A percentile compares a stretch with the other conserved stretches of the same genome.
Conservation (phyloP, 345 rosid species). For the Pugionium dolabratum region DNA sequence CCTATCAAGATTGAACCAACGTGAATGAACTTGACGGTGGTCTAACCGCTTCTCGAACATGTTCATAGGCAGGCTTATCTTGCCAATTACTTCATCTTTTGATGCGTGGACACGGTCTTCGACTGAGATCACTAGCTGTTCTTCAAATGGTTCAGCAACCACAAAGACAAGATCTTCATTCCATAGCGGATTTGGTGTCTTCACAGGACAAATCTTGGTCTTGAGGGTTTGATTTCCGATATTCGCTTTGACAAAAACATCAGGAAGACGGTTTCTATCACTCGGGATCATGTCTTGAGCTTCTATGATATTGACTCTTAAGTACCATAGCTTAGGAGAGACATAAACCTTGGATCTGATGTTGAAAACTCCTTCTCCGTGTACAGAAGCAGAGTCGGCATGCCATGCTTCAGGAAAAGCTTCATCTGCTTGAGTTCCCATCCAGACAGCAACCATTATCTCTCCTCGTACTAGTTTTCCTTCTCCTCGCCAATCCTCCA, state of each 20-base stretch:
- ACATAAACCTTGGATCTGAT: conserved; percentile 76
- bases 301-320: conserved; percentile 80
- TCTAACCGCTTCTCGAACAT: conserved; percentile 77
- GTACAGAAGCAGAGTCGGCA: conserved; percentile 64
- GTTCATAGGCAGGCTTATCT: conserved; percentile 54
- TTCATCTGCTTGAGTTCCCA: conserved; percentile 96
- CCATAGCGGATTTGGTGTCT: conserved; percentile 64
- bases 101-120: conserved; percentile 69
- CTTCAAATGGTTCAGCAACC: conserved; percentile 93
- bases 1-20: conserved; percentile 87
- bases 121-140: conserved; percentile 61
- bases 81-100: conserved; percentile 71
- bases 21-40: conserved; percentile 78
- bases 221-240: conserved; percentile 78
- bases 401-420: conserved; percentile 90
- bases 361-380: conserved; percentile 66
- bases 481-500: conserved; percentile 70
- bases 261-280: conserved; percentile 65
- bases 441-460: conserved; percentile 90
- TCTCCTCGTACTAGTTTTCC: conserved; percentile 76
- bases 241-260: conserved; percentile 68
- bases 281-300: conserved; percentile 79
- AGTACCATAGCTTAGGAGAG: conserved; percentile 87
- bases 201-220: conserved; percentile 53
- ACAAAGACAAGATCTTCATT: conserved; percentile 89